These are phyloP conservation scores for Fusarium pseudonygamai DNA, from an alignment of 2,329 filamentous ascomycete species.

Conservation along the genomic window DNA sequence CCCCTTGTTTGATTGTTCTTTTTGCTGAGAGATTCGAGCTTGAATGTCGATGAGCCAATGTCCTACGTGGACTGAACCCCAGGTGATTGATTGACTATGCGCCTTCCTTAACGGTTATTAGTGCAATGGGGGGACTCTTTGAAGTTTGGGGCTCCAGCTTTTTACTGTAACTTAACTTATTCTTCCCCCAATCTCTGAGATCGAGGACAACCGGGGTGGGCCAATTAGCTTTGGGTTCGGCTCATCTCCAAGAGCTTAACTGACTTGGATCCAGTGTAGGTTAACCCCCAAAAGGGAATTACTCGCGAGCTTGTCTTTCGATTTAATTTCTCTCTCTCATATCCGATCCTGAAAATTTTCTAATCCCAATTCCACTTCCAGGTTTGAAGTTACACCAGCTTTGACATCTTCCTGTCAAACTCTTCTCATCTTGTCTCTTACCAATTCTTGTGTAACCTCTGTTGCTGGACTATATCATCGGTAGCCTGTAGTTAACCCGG, in stretches of 20 bases:
- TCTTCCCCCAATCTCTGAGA: conserved; percentile 26
- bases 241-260: not conserved
- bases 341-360: not conserved
- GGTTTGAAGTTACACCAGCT: not conserved
- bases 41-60: conserved; percentile 6
- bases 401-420: not conserved
- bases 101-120: conserved; percentile 29
- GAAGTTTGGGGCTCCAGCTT: conserved; percentile 16
- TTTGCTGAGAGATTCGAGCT: not conserved
- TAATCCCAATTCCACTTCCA: not conserved
- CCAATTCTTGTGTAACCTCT: conserved; percentile 25
- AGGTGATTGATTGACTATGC: conserved; percentile 25
- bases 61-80: conserved; percentile 5
- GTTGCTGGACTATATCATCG: conserved; percentile 27
- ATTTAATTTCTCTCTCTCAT: not conserved
- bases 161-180: not conserved
- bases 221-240: not conserved
- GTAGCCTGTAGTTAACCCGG: conserved; percentile 14
- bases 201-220: conserved; percentile 1
- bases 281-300: not conserved
- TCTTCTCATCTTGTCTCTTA: not conserved
- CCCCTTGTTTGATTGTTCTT: not conserved
- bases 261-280: not conserved
- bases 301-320: not conserved
- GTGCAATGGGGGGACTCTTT: conserved; percentile 1